A percentile compares a stretch with the other conserved stretches of the same genome.
phyloP scores from a whole-genome alignment of 2,329 filamentous ascomycete species.

The Anthostomella pinea region DNA sequence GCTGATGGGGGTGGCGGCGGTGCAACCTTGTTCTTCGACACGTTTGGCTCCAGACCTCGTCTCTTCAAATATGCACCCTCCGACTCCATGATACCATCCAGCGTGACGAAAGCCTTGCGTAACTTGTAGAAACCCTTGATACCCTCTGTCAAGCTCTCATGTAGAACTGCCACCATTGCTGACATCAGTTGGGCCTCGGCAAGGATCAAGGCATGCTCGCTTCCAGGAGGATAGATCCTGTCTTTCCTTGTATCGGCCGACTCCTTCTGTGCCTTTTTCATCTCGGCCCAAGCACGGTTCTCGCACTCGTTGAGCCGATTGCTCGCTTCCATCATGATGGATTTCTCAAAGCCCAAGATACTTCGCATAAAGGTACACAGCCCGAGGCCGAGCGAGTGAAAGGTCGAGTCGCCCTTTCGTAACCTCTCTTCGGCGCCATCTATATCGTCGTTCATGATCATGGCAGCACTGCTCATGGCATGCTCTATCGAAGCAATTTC shows the following conservation, averaged over 20 bases:
- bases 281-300: slow-evolving; percentile 70
- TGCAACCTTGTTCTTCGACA: slow-evolving; percentile 14
- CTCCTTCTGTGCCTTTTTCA: slow-evolving; percentile 70
- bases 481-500: slow-evolving; percentile 56
- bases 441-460: slow-evolving; percentile 89
- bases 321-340: slow-evolving; percentile 81
- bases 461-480: slow-evolving; percentile 61
- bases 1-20: slow-evolving; percentile 14
- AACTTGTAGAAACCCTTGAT: slow-evolving; percentile 92
- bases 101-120: slow-evolving; percentile 79
- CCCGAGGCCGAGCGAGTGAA: slow-evolving; percentile 79
- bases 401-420: slow-evolving; percentile 72
- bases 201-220: slow-evolving; percentile 81
- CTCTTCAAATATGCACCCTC: slow-evolving; percentile 58
- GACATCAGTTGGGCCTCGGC: slow-evolving; percentile 86
- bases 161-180: slow-evolving; percentile 83
- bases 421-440: slow-evolving; percentile 75
- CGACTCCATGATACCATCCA: slow-evolving; percentile 74
- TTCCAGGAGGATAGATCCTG: slow-evolving; percentile 73
- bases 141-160: slow-evolving; percentile 88
- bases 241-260: slow-evolving; percentile 31
- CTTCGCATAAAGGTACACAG: slow-evolving; percentile 83
- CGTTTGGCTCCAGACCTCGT: slow-evolving; percentile 28
- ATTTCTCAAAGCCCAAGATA: slow-evolving; percentile 86
- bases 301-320: slow-evolving; percentile 73